phyloP scores from a whole-genome alignment of 345 rosid genomes.

The Hevea brasiliensis region DNA sequence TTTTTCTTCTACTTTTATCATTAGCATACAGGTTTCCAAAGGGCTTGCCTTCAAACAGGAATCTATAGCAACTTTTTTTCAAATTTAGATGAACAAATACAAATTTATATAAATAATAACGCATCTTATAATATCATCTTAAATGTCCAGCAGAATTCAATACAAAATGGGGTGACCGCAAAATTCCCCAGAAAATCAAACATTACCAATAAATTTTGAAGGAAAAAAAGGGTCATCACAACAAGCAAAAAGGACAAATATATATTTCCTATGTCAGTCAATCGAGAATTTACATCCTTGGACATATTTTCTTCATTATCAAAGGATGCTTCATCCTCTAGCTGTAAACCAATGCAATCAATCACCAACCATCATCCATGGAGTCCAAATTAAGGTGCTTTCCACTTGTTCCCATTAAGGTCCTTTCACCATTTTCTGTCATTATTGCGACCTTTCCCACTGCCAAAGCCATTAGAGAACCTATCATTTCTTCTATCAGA shows the following conservation, averaged over 20 bases:
- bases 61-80: no score
- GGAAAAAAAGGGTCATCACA: not conserved
- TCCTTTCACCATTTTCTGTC: constrained; percentile 37
- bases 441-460: constrained; percentile 37
- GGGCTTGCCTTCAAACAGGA: no score
- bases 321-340: not conserved
- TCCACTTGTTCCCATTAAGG: no score
- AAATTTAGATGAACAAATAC: no score
- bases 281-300: not conserved
- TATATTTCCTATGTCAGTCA: not conserved
- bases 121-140: not conserved
- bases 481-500: constrained; percentile 38
- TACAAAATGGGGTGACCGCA: constrained; percentile 3
- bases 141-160: constrained; percentile 3
- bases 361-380: not conserved
- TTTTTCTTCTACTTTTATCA: no score
- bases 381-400: not conserved
- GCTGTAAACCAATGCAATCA: not conserved
- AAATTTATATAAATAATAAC: not conserved
- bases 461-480: constrained; percentile 36
- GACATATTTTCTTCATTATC: constrained; percentile 13
- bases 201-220: not conserved
- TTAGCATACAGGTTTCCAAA: no score
- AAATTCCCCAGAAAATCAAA: constrained; percentile 9
- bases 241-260: not conserved